Conservation (phyloP, 1,139 yeast genomes). For the Diutina scorzettiae region DNA sequence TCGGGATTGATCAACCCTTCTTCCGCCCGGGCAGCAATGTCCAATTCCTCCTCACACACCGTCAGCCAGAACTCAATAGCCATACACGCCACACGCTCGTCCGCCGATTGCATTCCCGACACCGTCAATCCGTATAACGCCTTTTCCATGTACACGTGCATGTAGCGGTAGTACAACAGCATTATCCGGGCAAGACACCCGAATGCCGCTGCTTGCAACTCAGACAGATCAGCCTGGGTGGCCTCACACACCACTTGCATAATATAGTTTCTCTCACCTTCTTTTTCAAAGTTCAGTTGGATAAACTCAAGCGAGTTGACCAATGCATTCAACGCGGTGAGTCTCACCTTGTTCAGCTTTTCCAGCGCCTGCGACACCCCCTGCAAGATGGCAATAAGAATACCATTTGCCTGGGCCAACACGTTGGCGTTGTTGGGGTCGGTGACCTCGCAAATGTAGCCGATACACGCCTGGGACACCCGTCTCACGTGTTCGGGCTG, state of each 20-base stretch:
- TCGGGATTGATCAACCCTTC: slow-evolving; percentile 39
- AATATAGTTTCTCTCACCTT: slow-evolving; percentile 90
- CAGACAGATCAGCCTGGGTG: slow-evolving; percentile 75
- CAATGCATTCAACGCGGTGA: slow-evolving; percentile 85
- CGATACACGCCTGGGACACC: slow-evolving; percentile 80
- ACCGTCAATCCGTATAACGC: slow-evolving; percentile 87
- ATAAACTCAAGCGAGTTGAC: slow-evolving; percentile 88
- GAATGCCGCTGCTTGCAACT: slow-evolving; percentile 86
- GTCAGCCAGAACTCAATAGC: slow-evolving; percentile 99
- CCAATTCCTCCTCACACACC: slow-evolving; percentile 92
- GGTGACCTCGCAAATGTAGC: slow-evolving; percentile 90
- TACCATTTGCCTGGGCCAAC: slow-evolving; percentile 79
- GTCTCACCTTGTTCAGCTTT: slow-evolving; percentile 60
- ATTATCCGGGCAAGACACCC: slow-evolving; percentile 91
- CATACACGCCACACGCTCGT: slow-evolving; percentile 91
- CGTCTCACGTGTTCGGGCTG: slow-evolving; percentile 73
- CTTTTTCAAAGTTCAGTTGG: slow-evolving; percentile 76
- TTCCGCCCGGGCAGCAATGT: slow-evolving; percentile 54
- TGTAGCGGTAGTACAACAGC: slow-evolving; percentile 77
- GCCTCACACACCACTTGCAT: slow-evolving; percentile 99
- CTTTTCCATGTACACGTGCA: slow-evolving; percentile 95
- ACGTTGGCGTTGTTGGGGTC: slow-evolving; percentile 77
- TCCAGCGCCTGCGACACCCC: slow-evolving; percentile 76
- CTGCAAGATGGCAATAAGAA: slow-evolving; percentile 89
- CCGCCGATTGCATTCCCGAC: slow-evolving; percentile 77